A percentile compares a stretch with the other conserved stretches of the same genome.
These are phyloP conservation scores for Geotrichum fermentans DNA, from an alignment of 1,139 yeast genomes.

Conservation along the genomic window DNA sequence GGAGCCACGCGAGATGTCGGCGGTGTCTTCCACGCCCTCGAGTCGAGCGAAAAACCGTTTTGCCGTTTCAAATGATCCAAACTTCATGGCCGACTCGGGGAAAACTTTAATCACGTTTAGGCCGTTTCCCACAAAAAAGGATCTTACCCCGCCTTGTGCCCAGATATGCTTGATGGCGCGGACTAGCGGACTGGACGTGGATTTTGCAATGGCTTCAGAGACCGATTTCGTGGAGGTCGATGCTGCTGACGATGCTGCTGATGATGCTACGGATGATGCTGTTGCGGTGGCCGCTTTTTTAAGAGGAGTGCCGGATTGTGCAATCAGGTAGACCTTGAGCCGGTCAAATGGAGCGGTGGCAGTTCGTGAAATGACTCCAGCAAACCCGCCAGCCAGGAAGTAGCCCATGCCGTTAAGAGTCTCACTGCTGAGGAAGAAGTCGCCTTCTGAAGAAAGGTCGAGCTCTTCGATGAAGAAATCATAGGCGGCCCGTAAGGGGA, in stretches of 20 bases:
- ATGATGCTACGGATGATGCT: constrained; percentile 31
- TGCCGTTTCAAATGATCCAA: constrained; percentile 89
- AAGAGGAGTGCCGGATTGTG: constrained; percentile 60
- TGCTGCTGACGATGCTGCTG: constrained; percentile 21
- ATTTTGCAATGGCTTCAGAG: background rate
- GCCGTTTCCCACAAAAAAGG: constrained; percentile 96
- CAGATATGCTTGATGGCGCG: constrained; percentile 73
- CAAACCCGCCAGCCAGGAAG: constrained; percentile 88
- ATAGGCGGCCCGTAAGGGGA: constrained; percentile 75
- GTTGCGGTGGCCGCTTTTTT: constrained; percentile 28
- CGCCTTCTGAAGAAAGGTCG: constrained; percentile 86
- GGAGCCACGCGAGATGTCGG: constrained; percentile 66
- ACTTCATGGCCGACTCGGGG: constrained; percentile 96
- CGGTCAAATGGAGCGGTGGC: constrained; percentile 97
- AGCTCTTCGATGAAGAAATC: constrained; percentile 73
- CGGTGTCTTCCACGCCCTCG: constrained; percentile 72
- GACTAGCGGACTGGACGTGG: constrained; percentile 5
- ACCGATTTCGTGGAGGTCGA: background rate
- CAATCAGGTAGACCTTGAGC: constrained; percentile 86
- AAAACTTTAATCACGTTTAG: constrained; percentile 88
- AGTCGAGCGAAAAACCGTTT: constrained; percentile 68
- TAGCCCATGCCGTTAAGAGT: constrained; percentile 80
- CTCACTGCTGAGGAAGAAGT: constrained; percentile 76
- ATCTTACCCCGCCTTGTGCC: constrained; percentile 79
- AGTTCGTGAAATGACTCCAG: constrained; percentile 93